phyloP scores from a whole-genome alignment of 2,329 filamentous ascomycete genomes.

The Thelonectria blattea region DNA sequence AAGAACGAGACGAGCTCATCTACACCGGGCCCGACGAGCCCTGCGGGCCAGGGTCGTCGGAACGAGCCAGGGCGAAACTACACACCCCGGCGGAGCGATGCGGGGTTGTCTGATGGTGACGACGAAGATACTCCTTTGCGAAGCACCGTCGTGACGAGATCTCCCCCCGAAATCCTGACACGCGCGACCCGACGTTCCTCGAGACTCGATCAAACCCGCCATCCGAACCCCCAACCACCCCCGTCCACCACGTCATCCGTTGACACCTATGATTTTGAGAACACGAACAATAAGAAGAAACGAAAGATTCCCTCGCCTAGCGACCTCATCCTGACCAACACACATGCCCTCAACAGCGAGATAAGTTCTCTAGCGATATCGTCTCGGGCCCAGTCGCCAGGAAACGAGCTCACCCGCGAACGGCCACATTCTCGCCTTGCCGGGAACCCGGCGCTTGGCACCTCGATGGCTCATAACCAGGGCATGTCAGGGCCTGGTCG shows the following conservation, averaged over 20 bases:
- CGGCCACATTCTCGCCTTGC: conserved; percentile 31
- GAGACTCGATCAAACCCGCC: conserved; percentile 53
- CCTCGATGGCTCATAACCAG: conserved; percentile 54
- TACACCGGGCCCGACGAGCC: conserved; percentile 29
- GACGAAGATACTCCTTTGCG: conserved; percentile 58
- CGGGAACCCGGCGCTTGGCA: conserved; percentile 49
- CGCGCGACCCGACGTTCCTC: conserved; percentile 50
- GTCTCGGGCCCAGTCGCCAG: conserved; percentile 28
- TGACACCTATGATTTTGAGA: conserved; percentile 97
- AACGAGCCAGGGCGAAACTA: conserved; percentile 35
- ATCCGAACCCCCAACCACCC: conserved; percentile 60
- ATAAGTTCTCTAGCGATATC: conserved; percentile 49
- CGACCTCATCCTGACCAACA: conserved; percentile 60
- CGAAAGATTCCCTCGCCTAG: conserved; percentile 94
- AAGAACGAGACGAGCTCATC: conserved; percentile 51
- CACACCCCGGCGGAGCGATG: conserved; percentile 41
- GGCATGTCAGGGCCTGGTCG: conserved; percentile 86
- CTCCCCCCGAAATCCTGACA: conserved; percentile 53
- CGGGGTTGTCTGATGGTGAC: conserved; percentile 64
- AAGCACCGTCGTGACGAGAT: conserved; percentile 51
- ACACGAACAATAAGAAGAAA: conserved; percentile 99
- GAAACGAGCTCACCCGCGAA: conserved; percentile 42
- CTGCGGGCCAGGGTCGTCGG: conserved; percentile 32
- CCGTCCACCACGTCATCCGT: conserved; percentile 73
- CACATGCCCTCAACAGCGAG: conserved; percentile 45